Conservation (phyloP, 1,284 basidiomycete genomes). For the Tilletia caries region DNA sequence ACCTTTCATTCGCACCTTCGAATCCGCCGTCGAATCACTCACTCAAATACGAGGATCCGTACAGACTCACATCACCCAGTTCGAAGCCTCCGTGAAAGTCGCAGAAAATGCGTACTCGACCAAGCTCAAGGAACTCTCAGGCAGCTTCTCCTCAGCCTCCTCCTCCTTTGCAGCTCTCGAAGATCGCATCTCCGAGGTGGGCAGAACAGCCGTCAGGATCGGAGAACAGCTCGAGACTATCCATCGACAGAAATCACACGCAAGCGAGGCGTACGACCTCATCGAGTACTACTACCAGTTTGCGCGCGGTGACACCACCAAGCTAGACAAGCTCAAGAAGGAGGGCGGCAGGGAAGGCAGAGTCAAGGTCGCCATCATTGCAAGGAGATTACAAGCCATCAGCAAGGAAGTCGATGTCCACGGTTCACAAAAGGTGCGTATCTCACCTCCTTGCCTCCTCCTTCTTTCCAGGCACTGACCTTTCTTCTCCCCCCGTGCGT, state of each 20-base stretch:
- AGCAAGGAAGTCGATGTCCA: conserved; percentile 76
- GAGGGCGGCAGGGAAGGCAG: conserved; percentile 71
- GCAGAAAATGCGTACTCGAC: conserved; percentile 91
- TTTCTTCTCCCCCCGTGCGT: not conserved
- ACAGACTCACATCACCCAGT: conserved; percentile 78
- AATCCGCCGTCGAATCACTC: conserved; percentile 80
- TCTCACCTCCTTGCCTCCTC: not conserved
- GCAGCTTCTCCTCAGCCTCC: conserved; percentile 69
- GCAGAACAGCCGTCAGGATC: conserved; percentile 87
- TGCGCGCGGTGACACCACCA: conserved; percentile 74
- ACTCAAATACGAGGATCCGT: conserved; percentile 81
- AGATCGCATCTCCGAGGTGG: conserved; percentile 77
- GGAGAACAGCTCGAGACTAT: conserved; percentile 90
- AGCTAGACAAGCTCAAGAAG: conserved; percentile 76
- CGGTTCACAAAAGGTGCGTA: conserved; percentile 32
- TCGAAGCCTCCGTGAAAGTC: conserved; percentile 84
- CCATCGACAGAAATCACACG: conserved; percentile 84
- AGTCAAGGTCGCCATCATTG: conserved; percentile 79
- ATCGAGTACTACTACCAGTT: conserved; percentile 93
- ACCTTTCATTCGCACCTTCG: conserved; percentile 88
- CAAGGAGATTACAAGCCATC: conserved; percentile 81
- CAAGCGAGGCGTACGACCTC: conserved; percentile 90
- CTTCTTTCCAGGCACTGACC: not conserved
- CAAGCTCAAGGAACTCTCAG: conserved; percentile 84
- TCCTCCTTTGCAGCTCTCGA: conserved; percentile 45